A percentile compares a stretch with the other conserved stretches of the same genome.
Evolutionary conservation across 805 yeast species (phyloP).

Genomic region (Isabelozyma gotoi): DNA sequence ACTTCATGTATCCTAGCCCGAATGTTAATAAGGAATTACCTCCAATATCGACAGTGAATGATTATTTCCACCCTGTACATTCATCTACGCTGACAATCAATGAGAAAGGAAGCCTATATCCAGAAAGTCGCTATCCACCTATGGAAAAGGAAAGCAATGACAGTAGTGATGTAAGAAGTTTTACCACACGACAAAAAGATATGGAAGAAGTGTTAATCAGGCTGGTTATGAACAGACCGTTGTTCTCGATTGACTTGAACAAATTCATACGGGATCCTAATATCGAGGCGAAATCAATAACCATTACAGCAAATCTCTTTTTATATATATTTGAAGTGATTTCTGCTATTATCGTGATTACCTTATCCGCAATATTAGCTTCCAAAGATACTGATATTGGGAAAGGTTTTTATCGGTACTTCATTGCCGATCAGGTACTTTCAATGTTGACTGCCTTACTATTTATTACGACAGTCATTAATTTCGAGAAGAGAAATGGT

Average conservation of each 20-base stretch:
- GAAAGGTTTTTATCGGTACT: constrained; percentile 30
- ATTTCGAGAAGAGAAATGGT: constrained; percentile 40
- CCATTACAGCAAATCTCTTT: constrained; percentile 26
- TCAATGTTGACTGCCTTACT: constrained; percentile 32
- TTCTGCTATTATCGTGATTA: constrained; percentile 25
- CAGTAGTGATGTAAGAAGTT: constrained; percentile 13
- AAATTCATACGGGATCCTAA: constrained; percentile 8
- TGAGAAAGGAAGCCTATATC: constrained; percentile 7
- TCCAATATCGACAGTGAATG: background rate
- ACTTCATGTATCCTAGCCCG: background rate
- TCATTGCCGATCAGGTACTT: constrained; percentile 36
- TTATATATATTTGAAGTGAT: constrained; percentile 30
- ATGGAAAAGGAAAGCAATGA: constrained; percentile 2
- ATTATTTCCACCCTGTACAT: background rate
- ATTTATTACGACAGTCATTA: constrained; percentile 35
- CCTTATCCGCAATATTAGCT: constrained; percentile 24
- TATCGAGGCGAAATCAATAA: constrained; percentile 10
- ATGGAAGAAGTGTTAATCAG: constrained; percentile 28
- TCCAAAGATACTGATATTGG: constrained; percentile 21
- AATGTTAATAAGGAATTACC: constrained; percentile 1
- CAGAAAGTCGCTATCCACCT: constrained; percentile 1
- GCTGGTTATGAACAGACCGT: constrained; percentile 33
- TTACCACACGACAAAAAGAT: constrained; percentile 18
- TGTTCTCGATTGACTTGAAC: constrained; percentile 19
- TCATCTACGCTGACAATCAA: background rate